These are phyloP conservation scores for Colletotrichum australisinense DNA, from an alignment of 2,329 filamentous ascomycete species.

Conservation along the genomic window DNA sequence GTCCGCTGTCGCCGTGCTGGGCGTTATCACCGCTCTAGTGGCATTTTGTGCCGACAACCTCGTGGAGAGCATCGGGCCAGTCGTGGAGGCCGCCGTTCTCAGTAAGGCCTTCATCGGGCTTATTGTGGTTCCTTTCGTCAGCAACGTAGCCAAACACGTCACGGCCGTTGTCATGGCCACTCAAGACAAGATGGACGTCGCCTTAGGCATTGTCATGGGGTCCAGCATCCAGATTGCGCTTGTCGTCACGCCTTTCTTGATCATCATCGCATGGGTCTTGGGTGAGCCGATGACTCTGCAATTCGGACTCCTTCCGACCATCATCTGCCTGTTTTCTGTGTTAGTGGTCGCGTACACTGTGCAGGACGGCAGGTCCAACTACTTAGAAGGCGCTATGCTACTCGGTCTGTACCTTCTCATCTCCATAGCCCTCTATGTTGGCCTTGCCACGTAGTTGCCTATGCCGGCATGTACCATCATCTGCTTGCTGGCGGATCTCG, in stretches of 20 bases:
- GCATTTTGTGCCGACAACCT: too few relatives aligned
- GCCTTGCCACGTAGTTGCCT: slow-evolving; percentile 45
- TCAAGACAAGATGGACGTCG: slow-evolving; percentile 80
- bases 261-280: slow-evolving; percentile 83
- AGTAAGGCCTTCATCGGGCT: slow-evolving; percentile 86
- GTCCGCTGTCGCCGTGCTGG: too few relatives aligned
- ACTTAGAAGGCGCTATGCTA: slow-evolving; percentile 82
- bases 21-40: too few relatives aligned
- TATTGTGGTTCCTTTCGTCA: slow-evolving; percentile 82
- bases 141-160: slow-evolving; percentile 64
- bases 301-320: slow-evolving; percentile 84
- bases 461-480: too few relatives aligned
- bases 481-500: too few relatives aligned
- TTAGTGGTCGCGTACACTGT: slow-evolving; percentile 82
- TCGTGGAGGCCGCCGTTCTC: slow-evolving; percentile 62
- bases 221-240: slow-evolving; percentile 87
- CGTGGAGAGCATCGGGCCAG: too few relatives aligned
- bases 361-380: slow-evolving; percentile 86
- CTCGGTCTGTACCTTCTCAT: slow-evolving; percentile 69
- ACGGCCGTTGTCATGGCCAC: slow-evolving; percentile 40
- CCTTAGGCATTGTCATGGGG: slow-evolving; percentile 85
- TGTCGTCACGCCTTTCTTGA: slow-evolving; percentile 82
- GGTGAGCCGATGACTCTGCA: slow-evolving; percentile 79
- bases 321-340: slow-evolving; percentile 80
- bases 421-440: slow-evolving; percentile 70